Percentiles rank a stretch among this genome's conserved stretches.
phyloP scores from a whole-genome alignment of 2,329 filamentous ascomycete genomes.

The Plenodomus lindquistii region DNA sequence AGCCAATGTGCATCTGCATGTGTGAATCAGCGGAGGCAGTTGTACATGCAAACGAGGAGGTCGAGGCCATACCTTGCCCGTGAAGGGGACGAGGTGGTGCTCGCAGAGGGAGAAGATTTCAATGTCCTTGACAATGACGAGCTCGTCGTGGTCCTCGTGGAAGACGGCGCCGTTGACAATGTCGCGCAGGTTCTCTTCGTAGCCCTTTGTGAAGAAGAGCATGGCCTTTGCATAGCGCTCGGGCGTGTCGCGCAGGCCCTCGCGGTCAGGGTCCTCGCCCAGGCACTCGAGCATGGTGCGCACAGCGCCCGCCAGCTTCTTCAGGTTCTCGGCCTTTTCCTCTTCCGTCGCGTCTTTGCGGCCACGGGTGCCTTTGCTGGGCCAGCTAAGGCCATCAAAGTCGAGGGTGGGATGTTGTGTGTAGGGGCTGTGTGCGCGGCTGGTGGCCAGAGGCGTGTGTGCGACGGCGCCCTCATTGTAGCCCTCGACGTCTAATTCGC shows the following conservation, averaged over 20 bases:
- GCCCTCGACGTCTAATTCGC: conserved; percentile 52
- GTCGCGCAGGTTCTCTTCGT: conserved; percentile 89
- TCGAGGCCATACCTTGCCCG: conserved; percentile 71
- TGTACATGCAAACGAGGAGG: neutral
- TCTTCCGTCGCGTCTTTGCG: conserved; percentile 62
- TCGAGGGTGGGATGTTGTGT: conserved; percentile 57
- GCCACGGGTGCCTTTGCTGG: conserved; percentile 65
- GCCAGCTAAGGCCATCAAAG: conserved; percentile 61
- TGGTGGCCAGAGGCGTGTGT: conserved; percentile 58
- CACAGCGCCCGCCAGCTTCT: conserved; percentile 66
- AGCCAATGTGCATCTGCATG: conserved; percentile 92
- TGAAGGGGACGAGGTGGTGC: conserved; percentile 96
- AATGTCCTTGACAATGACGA: conserved; percentile 98
- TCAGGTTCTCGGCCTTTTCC: conserved; percentile 59
- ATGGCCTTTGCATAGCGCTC: conserved; percentile 92
- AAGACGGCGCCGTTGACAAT: conserved; percentile 95
- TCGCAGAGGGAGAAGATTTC: conserved; percentile 94
- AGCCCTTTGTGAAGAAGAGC: conserved; percentile 94
- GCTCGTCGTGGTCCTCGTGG: conserved; percentile 93
- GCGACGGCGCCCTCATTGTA: conserved; percentile 56
- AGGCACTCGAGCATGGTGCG: conserved; percentile 68
- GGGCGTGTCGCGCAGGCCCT: conserved; percentile 69
- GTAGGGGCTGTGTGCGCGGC: conserved; percentile 55
- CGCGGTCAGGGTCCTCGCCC: conserved; percentile 67
- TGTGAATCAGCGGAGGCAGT: conserved; percentile 9